These are phyloP conservation scores for Alternaria arborescens DNA, from an alignment of 2,329 filamentous ascomycete species.

Conservation along the genomic window DNA sequence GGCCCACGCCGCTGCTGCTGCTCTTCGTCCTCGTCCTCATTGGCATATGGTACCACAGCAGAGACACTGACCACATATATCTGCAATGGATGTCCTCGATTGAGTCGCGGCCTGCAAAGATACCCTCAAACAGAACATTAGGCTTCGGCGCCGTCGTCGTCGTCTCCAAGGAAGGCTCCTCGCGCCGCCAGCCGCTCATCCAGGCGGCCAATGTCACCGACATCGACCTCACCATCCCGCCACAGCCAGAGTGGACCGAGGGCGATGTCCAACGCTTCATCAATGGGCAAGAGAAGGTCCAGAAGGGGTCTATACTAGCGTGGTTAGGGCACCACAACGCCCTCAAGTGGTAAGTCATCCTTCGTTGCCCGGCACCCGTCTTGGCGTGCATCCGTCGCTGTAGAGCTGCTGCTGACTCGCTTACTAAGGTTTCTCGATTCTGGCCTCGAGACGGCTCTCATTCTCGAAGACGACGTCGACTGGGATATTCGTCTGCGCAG, in stretches of 20 bases:
- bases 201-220: constrained; percentile 55
- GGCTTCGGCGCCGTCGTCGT: constrained; percentile 55
- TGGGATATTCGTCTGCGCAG: constrained; percentile 57
- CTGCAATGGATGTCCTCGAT: constrained; percentile 39
- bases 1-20: constrained; percentile 41
- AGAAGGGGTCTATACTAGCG: constrained; percentile 53
- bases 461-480: constrained; percentile 58
- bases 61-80: constrained; percentile 40
- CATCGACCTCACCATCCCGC: constrained; percentile 54
- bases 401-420: constrained; percentile 24
- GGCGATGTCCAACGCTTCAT: constrained; percentile 51
- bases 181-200: constrained; percentile 51
- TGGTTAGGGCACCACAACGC: constrained; percentile 57
- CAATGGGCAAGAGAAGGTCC: constrained; percentile 45
- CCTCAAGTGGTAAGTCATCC: constrained; percentile 48
- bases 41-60: constrained; percentile 40
- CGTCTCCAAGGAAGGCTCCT: constrained; percentile 52
- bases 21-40: constrained; percentile 36
- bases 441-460: constrained; percentile 53
- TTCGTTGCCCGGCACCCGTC: constrained; percentile 11
- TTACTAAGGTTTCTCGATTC: constrained; percentile 53
- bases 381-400: constrained; percentile 18
- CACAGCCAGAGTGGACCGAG: constrained; percentile 54
- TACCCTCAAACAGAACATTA: constrained; percentile 47
- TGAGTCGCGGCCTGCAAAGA: constrained; percentile 33